A percentile compares a stretch with the other conserved stretches of the same genome.
These are phyloP conservation scores for Chloranthus sessilifolius DNA, from an alignment of 164 flowering plant species.

Conservation along the genomic window DNA sequence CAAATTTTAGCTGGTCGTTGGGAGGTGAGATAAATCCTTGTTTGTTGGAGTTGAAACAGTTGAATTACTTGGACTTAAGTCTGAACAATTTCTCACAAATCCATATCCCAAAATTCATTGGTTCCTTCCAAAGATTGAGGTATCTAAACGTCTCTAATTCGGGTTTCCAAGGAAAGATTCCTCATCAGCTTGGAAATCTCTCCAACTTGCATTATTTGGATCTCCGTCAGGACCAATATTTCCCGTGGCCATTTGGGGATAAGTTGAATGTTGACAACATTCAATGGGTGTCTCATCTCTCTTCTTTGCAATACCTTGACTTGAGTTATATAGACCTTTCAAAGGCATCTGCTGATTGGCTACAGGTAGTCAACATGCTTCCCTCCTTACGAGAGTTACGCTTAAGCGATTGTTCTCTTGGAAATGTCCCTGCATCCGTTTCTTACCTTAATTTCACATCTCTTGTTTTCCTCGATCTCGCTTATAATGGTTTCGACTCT, in stretches of 20 bases:
- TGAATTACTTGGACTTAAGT: constrained; percentile 8
- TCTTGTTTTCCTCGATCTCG: background rate
- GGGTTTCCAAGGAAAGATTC: background rate
- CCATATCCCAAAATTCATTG: constrained; percentile 6
- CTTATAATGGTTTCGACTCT: background rate
- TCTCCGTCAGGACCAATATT: background rate
- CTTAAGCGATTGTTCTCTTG: background rate
- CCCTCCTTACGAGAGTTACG: constrained; percentile 1
- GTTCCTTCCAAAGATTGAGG: background rate
- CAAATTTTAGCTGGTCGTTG: background rate
- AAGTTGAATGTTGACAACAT: background rate
- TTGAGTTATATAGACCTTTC: constrained; percentile 1
- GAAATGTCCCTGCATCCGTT: background rate
- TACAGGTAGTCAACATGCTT: background rate
- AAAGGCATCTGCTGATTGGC: constrained; percentile 1
- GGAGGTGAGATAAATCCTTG: background rate
- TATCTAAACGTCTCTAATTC: constrained; percentile 5
- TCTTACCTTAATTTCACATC: constrained; percentile 3
- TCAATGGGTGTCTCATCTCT: background rate
- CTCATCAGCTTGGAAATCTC: constrained; percentile 10
- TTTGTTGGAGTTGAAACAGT: constrained; percentile 3
- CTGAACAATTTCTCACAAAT: background rate
- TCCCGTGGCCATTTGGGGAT: background rate
- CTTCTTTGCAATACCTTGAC: background rate
- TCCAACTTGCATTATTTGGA: background rate